Percentiles rank a stretch among this genome's conserved stretches.
Conservation (phyloP, 306 rosid species). For the Inga laurina region DNA sequence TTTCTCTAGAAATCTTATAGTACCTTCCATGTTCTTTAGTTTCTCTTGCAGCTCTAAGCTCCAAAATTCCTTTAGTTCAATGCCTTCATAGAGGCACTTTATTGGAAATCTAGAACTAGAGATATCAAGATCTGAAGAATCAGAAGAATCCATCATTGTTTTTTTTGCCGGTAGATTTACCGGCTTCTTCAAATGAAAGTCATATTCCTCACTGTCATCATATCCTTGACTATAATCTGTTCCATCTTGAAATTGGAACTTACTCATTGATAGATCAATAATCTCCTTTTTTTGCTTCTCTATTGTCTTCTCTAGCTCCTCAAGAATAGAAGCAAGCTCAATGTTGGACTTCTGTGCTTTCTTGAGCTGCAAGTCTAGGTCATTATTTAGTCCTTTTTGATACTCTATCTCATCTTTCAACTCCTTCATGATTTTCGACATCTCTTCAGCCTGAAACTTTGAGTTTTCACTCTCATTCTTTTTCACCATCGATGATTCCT, state of each 20-base stretch:
- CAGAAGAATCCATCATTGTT: constrained; percentile 32
- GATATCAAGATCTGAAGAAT: constrained; percentile 31
- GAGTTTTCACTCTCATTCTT: constrained; percentile 34
- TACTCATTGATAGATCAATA: constrained; percentile 31
- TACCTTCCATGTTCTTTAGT: constrained; percentile 39
- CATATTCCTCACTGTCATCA: constrained; percentile 45
- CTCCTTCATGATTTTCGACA: constrained; percentile 37
- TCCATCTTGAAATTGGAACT: constrained; percentile 32
- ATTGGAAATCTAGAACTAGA: constrained; percentile 35
- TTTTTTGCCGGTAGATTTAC: constrained; percentile 27
- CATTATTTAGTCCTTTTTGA: constrained; percentile 32
- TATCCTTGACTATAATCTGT: constrained; percentile 23
- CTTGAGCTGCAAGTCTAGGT: constrained; percentile 38
- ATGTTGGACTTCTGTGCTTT: constrained; percentile 31
- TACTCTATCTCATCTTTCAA: constrained; percentile 40
- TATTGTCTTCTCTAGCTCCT: constrained; percentile 35
- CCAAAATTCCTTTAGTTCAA: constrained; percentile 40
- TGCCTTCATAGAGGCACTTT: constrained; percentile 46
- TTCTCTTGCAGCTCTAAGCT: constrained; percentile 40
- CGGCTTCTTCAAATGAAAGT: constrained; percentile 33
- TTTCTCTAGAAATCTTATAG: constrained; percentile 37
- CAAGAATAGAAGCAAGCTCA: constrained; percentile 36
- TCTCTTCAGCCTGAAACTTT: constrained; percentile 32
- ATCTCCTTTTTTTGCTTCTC: constrained; percentile 41
- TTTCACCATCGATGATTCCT: not conserved